phyloP scores from a whole-genome alignment of 2,329 filamentous ascomycete species.

The Zymoseptoria crescenta region DNA sequence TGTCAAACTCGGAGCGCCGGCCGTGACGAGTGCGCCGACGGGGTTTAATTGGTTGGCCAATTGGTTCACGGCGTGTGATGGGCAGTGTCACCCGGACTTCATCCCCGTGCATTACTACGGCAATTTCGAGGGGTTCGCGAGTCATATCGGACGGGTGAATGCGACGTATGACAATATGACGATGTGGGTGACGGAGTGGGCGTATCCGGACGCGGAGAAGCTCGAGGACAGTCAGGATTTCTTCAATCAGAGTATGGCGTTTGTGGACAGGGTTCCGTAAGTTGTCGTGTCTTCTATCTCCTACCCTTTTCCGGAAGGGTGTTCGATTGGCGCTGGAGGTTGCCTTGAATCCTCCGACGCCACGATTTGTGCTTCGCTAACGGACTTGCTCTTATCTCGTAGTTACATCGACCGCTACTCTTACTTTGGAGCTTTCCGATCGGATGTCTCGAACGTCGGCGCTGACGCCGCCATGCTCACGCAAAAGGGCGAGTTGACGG shows the following conservation, averaged over 20 bases:
- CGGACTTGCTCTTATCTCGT: not conserved
- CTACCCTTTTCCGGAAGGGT: not conserved
- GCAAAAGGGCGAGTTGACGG: conserved; percentile 59
- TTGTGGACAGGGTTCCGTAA: conserved; percentile 55
- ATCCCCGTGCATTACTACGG: conserved; percentile 51
- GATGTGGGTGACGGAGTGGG: conserved; percentile 77
- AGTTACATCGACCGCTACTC: conserved; percentile 59
- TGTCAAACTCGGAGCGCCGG: conserved; percentile 62
- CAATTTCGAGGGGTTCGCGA: conserved; percentile 59
- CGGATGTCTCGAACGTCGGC: conserved; percentile 63
- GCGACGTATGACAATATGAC: conserved; percentile 43
- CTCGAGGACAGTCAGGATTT: conserved; percentile 54
- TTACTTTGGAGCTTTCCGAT: conserved; percentile 65
- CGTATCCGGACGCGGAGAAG: conserved; percentile 45
- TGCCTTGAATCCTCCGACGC: not conserved
- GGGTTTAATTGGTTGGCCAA: conserved; percentile 61
- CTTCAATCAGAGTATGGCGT: conserved; percentile 59
- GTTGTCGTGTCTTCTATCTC: conserved; percentile 22
- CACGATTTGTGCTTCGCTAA: not conserved
- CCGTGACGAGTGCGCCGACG: conserved; percentile 53
- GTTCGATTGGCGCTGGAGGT: not conserved
- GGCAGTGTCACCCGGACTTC: conserved; percentile 42
- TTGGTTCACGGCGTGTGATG: conserved; percentile 55
- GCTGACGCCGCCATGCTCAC: conserved; percentile 65
- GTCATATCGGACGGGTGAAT: conserved; percentile 55